Conservation (phyloP, 768 basidiomycete genomes). For the Leccinum arenicola region DNA sequence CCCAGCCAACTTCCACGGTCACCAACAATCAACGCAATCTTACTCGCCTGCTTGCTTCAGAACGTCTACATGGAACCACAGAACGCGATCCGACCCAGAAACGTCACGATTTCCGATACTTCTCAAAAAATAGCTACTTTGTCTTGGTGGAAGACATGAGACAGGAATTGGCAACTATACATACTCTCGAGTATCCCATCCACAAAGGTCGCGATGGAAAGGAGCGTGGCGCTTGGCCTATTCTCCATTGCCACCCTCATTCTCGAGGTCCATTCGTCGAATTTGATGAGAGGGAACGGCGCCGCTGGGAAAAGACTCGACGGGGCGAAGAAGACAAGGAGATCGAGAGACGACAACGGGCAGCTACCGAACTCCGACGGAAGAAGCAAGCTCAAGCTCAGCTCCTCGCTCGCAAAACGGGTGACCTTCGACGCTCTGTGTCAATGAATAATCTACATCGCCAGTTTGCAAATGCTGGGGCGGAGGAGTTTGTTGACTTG, state of each 20-base stretch:
- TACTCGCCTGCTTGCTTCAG: constrained; percentile 69
- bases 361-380: constrained; percentile 27
- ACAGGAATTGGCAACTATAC: constrained; percentile 80
- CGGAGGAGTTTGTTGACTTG: constrained; percentile 42
- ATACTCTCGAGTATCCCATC: constrained; percentile 75
- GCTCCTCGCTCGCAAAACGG: constrained; percentile 30
- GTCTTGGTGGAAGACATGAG: constrained; percentile 90
- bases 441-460: constrained; percentile 78
- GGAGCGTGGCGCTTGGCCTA: constrained; percentile 72
- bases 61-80: constrained; percentile 76
- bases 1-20: constrained; percentile 30
- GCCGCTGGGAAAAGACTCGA: constrained; percentile 60
- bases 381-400: constrained; percentile 30
- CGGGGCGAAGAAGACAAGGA: constrained; percentile 37
- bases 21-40: constrained; percentile 45
- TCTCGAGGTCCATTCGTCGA: constrained; percentile 72
- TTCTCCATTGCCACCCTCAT: constrained; percentile 73
- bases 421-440: constrained; percentile 68
- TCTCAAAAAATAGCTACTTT: constrained; percentile 70
- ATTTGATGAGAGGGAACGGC: constrained; percentile 72
- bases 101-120: constrained; percentile 87
- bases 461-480: constrained; percentile 38
- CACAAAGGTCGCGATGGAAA: constrained; percentile 50
- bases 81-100: constrained; percentile 92
- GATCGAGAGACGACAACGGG: constrained; percentile 26